Evolutionary conservation across 257 asterid species (phyloP).

Genomic region (Nicotiana tabacum): DNA sequence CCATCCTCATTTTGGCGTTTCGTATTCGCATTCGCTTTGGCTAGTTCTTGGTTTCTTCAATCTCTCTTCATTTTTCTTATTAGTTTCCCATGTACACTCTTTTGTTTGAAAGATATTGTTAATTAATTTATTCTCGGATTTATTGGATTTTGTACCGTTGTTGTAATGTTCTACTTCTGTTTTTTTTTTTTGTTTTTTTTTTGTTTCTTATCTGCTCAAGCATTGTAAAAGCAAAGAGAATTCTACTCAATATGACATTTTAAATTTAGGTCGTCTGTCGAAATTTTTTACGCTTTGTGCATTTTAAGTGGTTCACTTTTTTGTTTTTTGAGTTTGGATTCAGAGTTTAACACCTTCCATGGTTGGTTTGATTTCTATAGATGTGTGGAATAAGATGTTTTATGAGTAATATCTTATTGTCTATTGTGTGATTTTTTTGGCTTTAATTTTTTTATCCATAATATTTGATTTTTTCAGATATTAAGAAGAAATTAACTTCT

Average conservation of each 20-base stretch:
- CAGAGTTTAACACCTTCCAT: background rate
- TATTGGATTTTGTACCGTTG: background rate
- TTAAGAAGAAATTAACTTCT: too few relatives aligned
- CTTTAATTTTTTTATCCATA: too few relatives aligned
- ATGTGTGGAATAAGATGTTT: background rate
- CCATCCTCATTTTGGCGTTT: slow-evolving; percentile 51
- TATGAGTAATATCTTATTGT: background rate
- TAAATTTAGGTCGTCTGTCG: background rate
- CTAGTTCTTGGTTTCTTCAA: background rate
- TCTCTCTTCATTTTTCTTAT: background rate
- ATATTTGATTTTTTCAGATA: too few relatives aligned
- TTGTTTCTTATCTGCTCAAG: background rate
- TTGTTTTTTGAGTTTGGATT: background rate
- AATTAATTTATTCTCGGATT: background rate
- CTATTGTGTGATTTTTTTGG: too few relatives aligned
- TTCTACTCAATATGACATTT: background rate
- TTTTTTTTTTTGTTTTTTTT: background rate
- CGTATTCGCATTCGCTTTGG: slow-evolving; percentile 28
- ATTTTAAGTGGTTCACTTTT: background rate
- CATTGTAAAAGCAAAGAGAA: background rate
- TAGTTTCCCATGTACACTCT: too few relatives aligned
- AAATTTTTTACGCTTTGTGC: background rate
- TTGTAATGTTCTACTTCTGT: background rate
- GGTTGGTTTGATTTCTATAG: background rate
- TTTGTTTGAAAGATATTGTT: too few relatives aligned